A percentile compares a stretch with the other conserved stretches of the same genome.
Conservation (phyloP, 2,329 filamentous ascomycete genomes). For the Alternaria sp. region DNA sequence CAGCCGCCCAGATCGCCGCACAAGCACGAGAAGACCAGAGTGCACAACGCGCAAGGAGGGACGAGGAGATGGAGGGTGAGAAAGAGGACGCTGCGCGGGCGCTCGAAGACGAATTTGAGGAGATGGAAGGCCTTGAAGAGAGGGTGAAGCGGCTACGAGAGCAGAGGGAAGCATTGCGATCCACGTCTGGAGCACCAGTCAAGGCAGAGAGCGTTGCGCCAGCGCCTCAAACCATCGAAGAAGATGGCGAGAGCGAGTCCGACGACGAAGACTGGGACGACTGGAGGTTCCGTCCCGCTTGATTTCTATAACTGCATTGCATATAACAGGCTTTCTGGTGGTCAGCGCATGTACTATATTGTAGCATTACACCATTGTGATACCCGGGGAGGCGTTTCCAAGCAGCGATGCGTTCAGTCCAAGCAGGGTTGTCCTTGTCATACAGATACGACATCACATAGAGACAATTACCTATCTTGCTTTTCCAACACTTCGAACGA, state of each 20-base stretch:
- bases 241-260: constrained; percentile 45
- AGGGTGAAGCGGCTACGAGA: constrained; percentile 54
- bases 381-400: constrained; percentile 25
- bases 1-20: constrained; percentile 54
- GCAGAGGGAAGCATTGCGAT: constrained; percentile 53
- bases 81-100: constrained; percentile 55
- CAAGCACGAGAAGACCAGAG: constrained; percentile 54
- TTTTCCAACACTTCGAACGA: not conserved
- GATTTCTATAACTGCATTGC: constrained; percentile 15
- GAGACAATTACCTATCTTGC: not conserved
- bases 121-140: constrained; percentile 57
- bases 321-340: constrained; percentile 13
- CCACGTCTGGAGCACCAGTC: constrained; percentile 17
- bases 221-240: constrained; percentile 11
- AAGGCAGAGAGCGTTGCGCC: constrained; percentile 15
- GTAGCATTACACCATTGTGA: constrained; percentile 28
- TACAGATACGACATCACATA: not conserved
- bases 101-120: constrained; percentile 57
- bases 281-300: constrained; percentile 46
- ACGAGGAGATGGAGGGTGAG: constrained; percentile 56
- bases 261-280: constrained; percentile 49
- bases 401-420: constrained; percentile 10
- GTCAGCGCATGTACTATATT: constrained; percentile 24
- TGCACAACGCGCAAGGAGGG: constrained; percentile 49
- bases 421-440: not conserved